Evolutionary conservation across 1,284 basidiomycete genomes (phyloP).

Genomic region (Tilletia walkeri): DNA sequence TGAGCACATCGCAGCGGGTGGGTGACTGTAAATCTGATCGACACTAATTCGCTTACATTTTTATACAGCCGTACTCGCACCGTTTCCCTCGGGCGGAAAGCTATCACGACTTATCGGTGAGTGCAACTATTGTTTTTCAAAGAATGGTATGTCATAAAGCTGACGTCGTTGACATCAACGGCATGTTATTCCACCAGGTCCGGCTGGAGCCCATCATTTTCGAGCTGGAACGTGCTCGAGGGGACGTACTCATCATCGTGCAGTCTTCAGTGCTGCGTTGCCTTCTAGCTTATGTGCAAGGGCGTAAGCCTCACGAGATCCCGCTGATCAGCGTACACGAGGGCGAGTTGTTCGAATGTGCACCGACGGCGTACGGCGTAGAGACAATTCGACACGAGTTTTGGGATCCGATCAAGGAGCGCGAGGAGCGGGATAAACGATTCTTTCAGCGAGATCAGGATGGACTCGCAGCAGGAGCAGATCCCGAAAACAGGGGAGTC

Average conservation of each 20-base stretch:
- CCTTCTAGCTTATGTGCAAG: constrained; percentile 68
- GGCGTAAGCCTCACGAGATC: constrained; percentile 91
- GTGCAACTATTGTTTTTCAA: background rate
- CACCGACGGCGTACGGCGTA: constrained; percentile 53
- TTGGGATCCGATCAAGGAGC: constrained; percentile 47
- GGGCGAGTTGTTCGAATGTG: constrained; percentile 52
- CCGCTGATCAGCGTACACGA: constrained; percentile 82
- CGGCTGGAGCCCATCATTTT: constrained; percentile 75
- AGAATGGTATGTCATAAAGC: no score
- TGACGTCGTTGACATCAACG: background rate
- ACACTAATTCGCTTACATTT: no score
- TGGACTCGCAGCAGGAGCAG: background rate
- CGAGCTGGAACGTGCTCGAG: constrained; percentile 75
- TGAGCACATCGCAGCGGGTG: constrained; percentile 2
- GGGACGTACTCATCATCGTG: constrained; percentile 66
- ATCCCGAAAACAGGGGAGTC: background rate
- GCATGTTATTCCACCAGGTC: constrained; percentile 16
- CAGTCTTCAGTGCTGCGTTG: constrained; percentile 97
- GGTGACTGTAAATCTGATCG: no score
- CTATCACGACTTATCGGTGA: constrained; percentile 74
- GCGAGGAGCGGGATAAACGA: constrained; percentile 43
- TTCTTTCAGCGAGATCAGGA: constrained; percentile 23
- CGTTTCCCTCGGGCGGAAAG: constrained; percentile 61
- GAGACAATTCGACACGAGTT: constrained; percentile 47
- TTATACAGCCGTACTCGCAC: constrained; percentile 73